Evolutionary conservation across 371 early-diverging fungal genomes (phyloP).

Genomic region (Blastocladiella emersonii): DNA sequence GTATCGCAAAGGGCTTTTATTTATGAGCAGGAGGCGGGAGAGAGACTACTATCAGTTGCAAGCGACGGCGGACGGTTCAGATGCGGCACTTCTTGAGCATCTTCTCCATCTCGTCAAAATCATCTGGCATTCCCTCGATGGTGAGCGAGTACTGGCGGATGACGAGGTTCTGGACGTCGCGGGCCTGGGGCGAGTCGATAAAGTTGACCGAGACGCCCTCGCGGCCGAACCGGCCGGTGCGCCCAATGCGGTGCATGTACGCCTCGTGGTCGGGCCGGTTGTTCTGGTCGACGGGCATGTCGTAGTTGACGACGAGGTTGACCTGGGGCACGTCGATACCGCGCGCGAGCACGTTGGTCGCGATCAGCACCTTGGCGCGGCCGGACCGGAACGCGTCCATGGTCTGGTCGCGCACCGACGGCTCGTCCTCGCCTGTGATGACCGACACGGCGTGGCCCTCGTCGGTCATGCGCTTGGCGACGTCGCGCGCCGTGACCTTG

Average conservation of each 20-base stretch:
- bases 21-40: no score
- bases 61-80: no score
- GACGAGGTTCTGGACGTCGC: not conserved
- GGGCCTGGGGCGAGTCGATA: slow-evolving; percentile 37
- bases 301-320: slow-evolving; percentile 94
- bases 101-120: not conserved
- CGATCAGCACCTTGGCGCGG: slow-evolving; percentile 81
- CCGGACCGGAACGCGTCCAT: slow-evolving; percentile 89
- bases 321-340: slow-evolving; percentile 97
- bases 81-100: no score
- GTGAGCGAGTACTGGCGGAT: not conserved
- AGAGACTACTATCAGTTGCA: no score
- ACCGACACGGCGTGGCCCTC: slow-evolving; percentile 74
- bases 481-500: slow-evolving; percentile 67
- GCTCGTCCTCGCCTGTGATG: slow-evolving; percentile 76
- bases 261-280: slow-evolving; percentile 73
- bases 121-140: not conserved
- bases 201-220: slow-evolving; percentile 94
- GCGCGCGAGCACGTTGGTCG: slow-evolving; percentile 92
- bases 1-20: no score
- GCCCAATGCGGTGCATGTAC: slow-evolving; percentile 96
- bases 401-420: slow-evolving; percentile 75
- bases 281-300: slow-evolving; percentile 54
- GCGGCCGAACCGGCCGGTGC: slow-evolving; percentile 97
- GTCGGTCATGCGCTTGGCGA: slow-evolving; percentile 55